Evolutionary conservation across 176 grass and related monocot genomes (phyloP), one percentile per base, ranked within the genome.

Genomic region (Elymus sibiricus): DNA sequence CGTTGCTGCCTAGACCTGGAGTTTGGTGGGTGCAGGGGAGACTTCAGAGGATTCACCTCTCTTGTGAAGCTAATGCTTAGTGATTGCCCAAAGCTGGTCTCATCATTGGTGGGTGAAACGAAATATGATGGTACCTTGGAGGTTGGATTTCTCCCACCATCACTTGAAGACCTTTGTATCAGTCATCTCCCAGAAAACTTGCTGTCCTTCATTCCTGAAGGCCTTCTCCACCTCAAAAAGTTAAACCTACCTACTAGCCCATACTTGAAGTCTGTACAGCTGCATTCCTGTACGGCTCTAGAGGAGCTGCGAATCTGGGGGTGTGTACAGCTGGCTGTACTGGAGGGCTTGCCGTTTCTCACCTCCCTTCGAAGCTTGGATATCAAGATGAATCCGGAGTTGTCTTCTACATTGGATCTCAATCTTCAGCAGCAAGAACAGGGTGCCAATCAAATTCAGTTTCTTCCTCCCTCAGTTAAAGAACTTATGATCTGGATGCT

Each of bases 11-110:
- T 2, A 9, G 8, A 84, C 24, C 6, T 76, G 0, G 58, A 64
- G 40, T 64, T 84, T 0, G 16, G 17, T 35, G 56, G 55, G 9
- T 4, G 8, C 6, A 62, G 24, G 2, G 0, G 12, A 35, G 26
- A 27, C 4, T 62, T 84, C 17, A 7, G 3, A 49, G 19, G 56
- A 64, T 63, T 47, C 39, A 47, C 27, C 19, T 44, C 69, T 3
- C 69, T 83, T 22, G 1, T 1, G 11, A 0, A 3, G 2, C 69
- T 83, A 15, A 0, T 0, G 0, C 12, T 83, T 62, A 0, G 0
- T 9, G 0, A 0, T 46, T 84, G 55, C 16, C 38, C 26, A 19
- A 84, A 47, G 12, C 82, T 84, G 4, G 5, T 62, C 9, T 22
- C 55, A 13, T 49, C 4, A 0, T 46, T 81, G 63, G 63, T 80